Conservation (phyloP, 495 filamentous ascomycete species). For the Aspergillus sclerotiicarbonarius region DNA sequence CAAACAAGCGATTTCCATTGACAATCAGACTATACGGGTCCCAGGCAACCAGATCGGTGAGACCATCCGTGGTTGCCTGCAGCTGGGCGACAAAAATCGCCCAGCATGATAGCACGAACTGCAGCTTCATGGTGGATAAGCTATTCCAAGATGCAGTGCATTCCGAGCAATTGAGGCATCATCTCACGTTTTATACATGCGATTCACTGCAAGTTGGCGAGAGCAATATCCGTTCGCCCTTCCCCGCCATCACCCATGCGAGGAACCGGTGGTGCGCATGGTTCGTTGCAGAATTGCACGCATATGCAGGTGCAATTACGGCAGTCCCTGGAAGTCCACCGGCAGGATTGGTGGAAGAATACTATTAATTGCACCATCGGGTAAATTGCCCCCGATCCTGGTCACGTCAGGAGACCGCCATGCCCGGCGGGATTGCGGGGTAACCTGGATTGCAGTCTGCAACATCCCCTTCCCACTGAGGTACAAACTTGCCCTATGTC, state of each 20-base stretch:
- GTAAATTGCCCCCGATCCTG: background rate
- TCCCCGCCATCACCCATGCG: background rate
- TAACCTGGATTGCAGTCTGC: background rate
- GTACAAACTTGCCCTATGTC: no score
- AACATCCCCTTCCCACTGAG: no score
- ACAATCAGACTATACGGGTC: slow-evolving; percentile 58
- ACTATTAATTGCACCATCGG: background rate
- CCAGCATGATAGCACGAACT: background rate
- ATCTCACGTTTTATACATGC: background rate
- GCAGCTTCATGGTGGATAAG: background rate
- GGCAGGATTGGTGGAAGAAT: background rate
- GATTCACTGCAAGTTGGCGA: background rate
- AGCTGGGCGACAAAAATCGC: background rate
- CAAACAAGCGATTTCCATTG: slow-evolving; percentile 54
- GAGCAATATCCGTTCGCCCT: background rate
- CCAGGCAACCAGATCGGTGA: slow-evolving; percentile 31
- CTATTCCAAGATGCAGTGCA: background rate
- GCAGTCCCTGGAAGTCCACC: background rate
- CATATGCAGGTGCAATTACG: background rate
- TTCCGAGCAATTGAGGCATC: background rate
- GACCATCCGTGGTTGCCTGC: background rate
- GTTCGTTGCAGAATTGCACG: background rate
- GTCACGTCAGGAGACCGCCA: background rate
- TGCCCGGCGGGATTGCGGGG: background rate
- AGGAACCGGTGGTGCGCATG: background rate